Evolutionary conservation across 306 rosid species (phyloP).

Genomic region (Carpinus fangiana): DNA sequence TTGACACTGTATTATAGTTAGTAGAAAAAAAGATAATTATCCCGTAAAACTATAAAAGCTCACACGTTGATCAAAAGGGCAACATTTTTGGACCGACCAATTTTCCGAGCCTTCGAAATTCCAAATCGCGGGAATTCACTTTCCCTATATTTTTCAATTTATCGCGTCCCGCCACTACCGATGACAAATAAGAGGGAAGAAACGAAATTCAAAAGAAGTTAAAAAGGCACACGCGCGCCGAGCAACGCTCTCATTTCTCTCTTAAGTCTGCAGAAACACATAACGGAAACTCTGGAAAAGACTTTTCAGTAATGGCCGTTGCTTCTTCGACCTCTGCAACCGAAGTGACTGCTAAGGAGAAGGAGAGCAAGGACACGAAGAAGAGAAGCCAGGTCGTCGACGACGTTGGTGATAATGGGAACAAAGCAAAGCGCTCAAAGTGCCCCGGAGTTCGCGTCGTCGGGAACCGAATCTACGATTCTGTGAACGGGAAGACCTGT

Average conservation of each 20-base stretch:
- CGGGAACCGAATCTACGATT: slow-evolving; percentile 41
- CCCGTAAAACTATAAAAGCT: too few species aligned
- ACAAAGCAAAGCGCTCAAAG: slow-evolving; percentile 29
- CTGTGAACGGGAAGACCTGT: slow-evolving; percentile 47
- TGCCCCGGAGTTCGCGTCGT: slow-evolving; percentile 44
- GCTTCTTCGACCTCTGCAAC: slow-evolving; percentile 10
- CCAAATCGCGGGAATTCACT: neutral
- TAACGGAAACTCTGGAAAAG: neutral
- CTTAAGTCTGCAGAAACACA: too few species aligned
- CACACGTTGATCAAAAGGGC: too few species aligned
- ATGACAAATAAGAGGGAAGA: neutral
- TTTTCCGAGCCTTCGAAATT: neutral
- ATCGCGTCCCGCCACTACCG: neutral
- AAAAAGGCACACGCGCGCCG: neutral
- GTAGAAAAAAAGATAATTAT: too few species aligned
- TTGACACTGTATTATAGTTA: too few species aligned
- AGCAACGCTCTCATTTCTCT: neutral
- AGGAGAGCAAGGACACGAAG: slow-evolving; percentile 20
- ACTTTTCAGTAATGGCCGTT: slow-evolving; percentile 14
- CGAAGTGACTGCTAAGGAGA: neutral
- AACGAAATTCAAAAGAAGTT: neutral
- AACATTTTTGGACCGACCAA: too few species aligned
- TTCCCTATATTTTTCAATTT: neutral
- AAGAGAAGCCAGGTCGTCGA: slow-evolving; percentile 19
- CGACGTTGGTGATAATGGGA: neutral